These are phyloP conservation scores for Podosphaera leucotricha DNA, from an alignment of 2,329 filamentous ascomycete genomes.

Conservation along the genomic window DNA sequence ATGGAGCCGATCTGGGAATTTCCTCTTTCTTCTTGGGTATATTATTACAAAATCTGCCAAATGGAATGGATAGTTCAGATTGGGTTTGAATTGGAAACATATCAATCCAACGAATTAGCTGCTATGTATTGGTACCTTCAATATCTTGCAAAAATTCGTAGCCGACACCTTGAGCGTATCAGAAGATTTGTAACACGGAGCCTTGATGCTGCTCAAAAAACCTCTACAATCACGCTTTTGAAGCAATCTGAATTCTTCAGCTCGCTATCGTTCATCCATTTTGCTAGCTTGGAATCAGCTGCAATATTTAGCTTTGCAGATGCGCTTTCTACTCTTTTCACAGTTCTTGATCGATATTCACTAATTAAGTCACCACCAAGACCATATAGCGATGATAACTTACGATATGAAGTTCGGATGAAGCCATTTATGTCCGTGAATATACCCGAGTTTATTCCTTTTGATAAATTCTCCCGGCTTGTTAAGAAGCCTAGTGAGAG, in stretches of 20 bases:
- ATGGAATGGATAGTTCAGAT: conserved; percentile 76
- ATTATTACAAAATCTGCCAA: conserved; percentile 69
- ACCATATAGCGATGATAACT: conserved; percentile 30
- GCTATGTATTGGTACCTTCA: conserved; percentile 85
- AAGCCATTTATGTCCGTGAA: conserved; percentile 40
- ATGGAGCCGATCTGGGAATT: conserved; percentile 38
- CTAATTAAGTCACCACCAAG: conserved; percentile 19
- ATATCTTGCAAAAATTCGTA: conserved; percentile 42
- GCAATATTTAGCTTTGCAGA: conserved; percentile 31
- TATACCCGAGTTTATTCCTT: conserved; percentile 31
- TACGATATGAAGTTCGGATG: conserved; percentile 46
- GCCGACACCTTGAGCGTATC: conserved; percentile 44
- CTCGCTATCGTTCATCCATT: conserved; percentile 31
- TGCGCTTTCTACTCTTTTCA: conserved; percentile 27
- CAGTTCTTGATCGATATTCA: conserved; percentile 20
- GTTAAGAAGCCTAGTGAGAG: conserved; percentile 20
- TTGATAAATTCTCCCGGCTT: conserved; percentile 25
- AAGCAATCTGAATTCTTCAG: conserved; percentile 23
- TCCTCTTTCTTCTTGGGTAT: conserved; percentile 69
- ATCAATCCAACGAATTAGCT: conserved; percentile 61
- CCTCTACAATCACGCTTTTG: conserved; percentile 3
- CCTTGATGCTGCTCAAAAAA: conserved; percentile 5
- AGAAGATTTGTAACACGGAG: conserved; percentile 32
- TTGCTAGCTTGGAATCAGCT: conserved; percentile 39
- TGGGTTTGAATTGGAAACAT: conserved; percentile 83